Base-by-base conservation (phyloP, 345 rosid species). In the Nephelium lappaceum region DNA sequence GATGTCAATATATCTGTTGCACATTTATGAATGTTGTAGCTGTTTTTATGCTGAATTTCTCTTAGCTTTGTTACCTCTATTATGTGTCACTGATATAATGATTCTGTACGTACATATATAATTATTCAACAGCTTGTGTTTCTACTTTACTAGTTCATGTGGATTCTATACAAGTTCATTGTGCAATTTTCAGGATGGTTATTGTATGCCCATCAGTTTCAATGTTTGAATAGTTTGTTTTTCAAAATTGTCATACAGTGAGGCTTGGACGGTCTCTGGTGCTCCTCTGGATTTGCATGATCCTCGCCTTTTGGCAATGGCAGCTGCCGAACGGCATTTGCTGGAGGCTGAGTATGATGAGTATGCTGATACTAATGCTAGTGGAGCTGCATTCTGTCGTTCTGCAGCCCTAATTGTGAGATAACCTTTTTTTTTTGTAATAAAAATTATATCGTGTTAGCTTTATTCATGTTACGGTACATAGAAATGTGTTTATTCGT, bases 361-460 rank as follows among this genome's bases (percentile, higher is more conserved):
- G 80, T 91, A 96, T 76, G 92, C 98, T 36, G 97, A 94, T 81
- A 85, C 85, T 74, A 94, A 92, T 88, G 94, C 93, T 2, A 90
- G 92, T 55, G 98, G 99, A 86, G 97, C 98, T 39, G 98, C 98
- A 79, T 96, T 94, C 82, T 93, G 98, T 78, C 99, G 99, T 76
- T 94, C 99, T 61, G 97, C 96, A 38, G 98, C 97, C 80, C 87
- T 96, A 75, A 88, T 93, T 64, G 99, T 96, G 88, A 88, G 97
- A 64, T 53, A 7, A 11, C 63, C 12, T 58, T 5, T 0, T 45
- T 10, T 11, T 77, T 61, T 6, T 19, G 18, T 61, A 21, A 49
- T 5, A 10, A 12, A 74, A 60, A 61, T 39, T 65, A 64, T 60
- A 36, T 63, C 8, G 36, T 36, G 36, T 31, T 31, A 31, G 21